These are phyloP conservation scores for Stereum hirsutum DNA, from an alignment of 1,284 basidiomycete genomes.

Conservation along the genomic window DNA sequence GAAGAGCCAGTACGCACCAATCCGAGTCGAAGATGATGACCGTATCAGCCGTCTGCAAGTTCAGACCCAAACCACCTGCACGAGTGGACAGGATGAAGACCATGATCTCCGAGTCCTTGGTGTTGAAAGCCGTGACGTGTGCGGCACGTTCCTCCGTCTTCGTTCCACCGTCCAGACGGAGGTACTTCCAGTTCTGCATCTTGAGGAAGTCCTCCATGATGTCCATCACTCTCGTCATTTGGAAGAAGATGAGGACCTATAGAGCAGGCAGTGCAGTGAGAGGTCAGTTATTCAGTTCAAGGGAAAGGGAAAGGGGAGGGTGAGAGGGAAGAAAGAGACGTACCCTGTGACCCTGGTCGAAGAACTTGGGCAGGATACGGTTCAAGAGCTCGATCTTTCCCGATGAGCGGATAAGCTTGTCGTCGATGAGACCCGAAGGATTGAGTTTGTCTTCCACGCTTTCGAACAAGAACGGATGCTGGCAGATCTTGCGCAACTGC, in stretches of 20 bases:
- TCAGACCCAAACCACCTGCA: slow-evolving; percentile 96
- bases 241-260: slow-evolving; percentile 97
- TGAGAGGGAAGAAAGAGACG: slow-evolving; percentile 11
- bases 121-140: slow-evolving; percentile 89
- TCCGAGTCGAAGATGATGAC: slow-evolving; percentile 97
- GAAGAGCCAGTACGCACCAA: slow-evolving; percentile 38
- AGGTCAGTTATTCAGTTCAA: no score
- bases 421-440: slow-evolving; percentile 73
- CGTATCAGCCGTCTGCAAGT: slow-evolving; percentile 97
- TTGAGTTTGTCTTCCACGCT: slow-evolving; percentile 92
- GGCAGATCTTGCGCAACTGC: slow-evolving; percentile 99
- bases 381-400: slow-evolving; percentile 97
- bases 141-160: slow-evolving; percentile 96
- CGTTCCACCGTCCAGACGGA: slow-evolving; percentile 95
- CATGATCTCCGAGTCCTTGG: slow-evolving; percentile 81
- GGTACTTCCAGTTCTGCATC: slow-evolving; percentile 84
- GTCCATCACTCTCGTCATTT: slow-evolving; percentile 99
- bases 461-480: slow-evolving; percentile 95
- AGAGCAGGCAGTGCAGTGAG: slow-evolving; percentile 4
- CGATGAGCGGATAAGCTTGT: slow-evolving; percentile 80
- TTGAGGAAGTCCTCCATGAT: slow-evolving; percentile 99
- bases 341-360: slow-evolving; percentile 87
- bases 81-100: slow-evolving; percentile 96
- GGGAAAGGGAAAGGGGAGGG: background rate
- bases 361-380: slow-evolving; percentile 92